A percentile compares a stretch with the other conserved stretches of the same genome.
These are phyloP conservation scores for Verticillium longisporum DNA, from an alignment of 2,329 filamentous ascomycete species.

Conservation along the genomic window DNA sequence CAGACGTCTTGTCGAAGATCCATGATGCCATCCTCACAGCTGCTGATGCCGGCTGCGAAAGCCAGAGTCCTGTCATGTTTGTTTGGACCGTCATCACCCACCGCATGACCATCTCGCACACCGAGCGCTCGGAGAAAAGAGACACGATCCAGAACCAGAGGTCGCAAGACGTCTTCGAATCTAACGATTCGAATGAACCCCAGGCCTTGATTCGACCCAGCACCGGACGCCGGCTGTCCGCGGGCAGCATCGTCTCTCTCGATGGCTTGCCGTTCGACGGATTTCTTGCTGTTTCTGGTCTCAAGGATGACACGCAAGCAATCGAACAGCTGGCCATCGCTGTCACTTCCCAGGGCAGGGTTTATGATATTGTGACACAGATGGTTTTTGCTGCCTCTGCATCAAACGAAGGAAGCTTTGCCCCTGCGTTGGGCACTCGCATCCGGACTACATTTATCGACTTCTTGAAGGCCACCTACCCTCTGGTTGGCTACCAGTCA, in stretches of 20 bases:
- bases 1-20: constrained; percentile 63
- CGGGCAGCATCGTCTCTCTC: constrained; percentile 55
- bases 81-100: constrained; percentile 76
- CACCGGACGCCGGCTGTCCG: constrained; percentile 47
- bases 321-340: constrained; percentile 42
- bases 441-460: constrained; percentile 62
- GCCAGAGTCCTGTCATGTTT: constrained; percentile 68
- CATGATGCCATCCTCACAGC: constrained; percentile 63
- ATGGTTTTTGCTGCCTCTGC: constrained; percentile 43
- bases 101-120: constrained; percentile 58
- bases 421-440: constrained; percentile 51
- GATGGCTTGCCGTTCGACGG: constrained; percentile 53
- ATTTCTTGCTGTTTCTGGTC: constrained; percentile 43
- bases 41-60: constrained; percentile 46
- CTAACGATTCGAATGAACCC: constrained; percentile 11
- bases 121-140: constrained; percentile 53
- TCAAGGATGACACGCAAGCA: constrained; percentile 44
- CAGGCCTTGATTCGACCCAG: constrained; percentile 31
- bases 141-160: constrained; percentile 52
- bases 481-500: constrained; percentile 63
- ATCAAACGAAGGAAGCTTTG: constrained; percentile 38
- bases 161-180: constrained; percentile 49
- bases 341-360: constrained; percentile 41
- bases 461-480: constrained; percentile 60
- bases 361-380: constrained; percentile 46